These are phyloP conservation scores for Arbutus unedo DNA, from an alignment of 148 eudicot species.

Conservation along the genomic window DNA sequence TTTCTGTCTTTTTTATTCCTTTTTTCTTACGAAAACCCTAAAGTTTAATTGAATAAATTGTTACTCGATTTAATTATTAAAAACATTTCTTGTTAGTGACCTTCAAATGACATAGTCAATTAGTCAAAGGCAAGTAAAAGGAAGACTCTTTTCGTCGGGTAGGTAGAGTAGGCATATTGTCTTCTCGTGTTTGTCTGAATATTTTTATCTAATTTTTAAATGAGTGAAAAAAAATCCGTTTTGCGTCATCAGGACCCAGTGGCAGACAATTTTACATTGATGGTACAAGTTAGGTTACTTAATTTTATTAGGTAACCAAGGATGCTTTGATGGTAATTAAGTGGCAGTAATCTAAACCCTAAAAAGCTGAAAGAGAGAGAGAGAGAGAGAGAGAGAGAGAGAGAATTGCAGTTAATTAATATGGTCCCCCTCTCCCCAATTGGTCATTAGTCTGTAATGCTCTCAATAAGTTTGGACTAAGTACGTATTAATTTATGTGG, in stretches of 20 bases:
- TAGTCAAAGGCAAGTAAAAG: too few relatives aligned
- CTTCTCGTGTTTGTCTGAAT: too few relatives aligned
- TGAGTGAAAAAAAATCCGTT: too few relatives aligned
- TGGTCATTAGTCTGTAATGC: constrained; percentile 23
- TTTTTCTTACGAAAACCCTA: too few relatives aligned
- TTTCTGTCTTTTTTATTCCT: too few relatives aligned
- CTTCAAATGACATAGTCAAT: too few relatives aligned
- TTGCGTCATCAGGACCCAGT: neutral
- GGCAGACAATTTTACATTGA: constrained; percentile 11
- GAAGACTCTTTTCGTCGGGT: too few relatives aligned
- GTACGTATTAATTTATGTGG: neutral
- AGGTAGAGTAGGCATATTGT: too few relatives aligned
- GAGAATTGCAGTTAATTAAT: constrained; percentile 15
- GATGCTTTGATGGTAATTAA: neutral
- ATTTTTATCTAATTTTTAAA: too few relatives aligned
- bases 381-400: neutral
- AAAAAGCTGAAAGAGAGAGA: neutral
- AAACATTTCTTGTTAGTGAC: too few relatives aligned
- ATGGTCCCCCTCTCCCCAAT: constrained; percentile 26
- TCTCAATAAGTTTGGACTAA: constrained; percentile 21
- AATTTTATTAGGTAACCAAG: neutral
- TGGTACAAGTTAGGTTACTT: neutral
- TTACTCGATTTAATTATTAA: too few relatives aligned
- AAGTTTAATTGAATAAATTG: too few relatives aligned
- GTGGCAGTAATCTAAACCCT: neutral